Conservation (phyloP, 257 asterid genomes). For the Apocynum venetum region DNA sequence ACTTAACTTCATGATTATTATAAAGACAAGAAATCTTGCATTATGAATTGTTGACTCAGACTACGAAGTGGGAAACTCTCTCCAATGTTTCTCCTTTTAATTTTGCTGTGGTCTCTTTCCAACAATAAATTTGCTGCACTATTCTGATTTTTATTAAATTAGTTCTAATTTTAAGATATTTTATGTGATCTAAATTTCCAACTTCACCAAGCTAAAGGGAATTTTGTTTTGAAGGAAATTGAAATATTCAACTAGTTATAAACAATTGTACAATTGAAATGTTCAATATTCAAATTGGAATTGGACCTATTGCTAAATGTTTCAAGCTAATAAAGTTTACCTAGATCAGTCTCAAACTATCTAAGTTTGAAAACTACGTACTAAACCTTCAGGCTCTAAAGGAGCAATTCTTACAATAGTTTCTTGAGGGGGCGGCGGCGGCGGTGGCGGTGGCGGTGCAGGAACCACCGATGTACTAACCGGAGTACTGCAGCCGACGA, state of each 20-base stretch:
- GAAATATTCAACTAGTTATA: not conserved
- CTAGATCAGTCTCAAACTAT: not conserved
- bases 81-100: not conserved
- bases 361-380: conserved; percentile 12
- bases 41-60: conserved; percentile 21
- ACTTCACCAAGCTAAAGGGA: too few species aligned
- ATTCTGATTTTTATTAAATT: not conserved
- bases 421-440: conserved; percentile 5
- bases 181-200: too few species aligned
- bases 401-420: conserved; percentile 18
- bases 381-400: conserved; percentile 20
- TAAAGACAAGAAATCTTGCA: not conserved
- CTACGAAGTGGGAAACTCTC: not conserved
- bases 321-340: conserved; percentile 1
- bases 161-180: not conserved
- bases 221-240: too few species aligned
- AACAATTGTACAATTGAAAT: conserved; percentile 7
- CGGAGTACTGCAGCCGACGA: conserved; percentile 10
- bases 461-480: not conserved
- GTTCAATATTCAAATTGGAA: conserved; percentile 6
- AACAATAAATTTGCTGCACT: not conserved
- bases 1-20: not conserved
- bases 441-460: not conserved
- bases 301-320: not conserved
- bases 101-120: conserved; percentile 1